A percentile compares a stretch with the other conserved stretches of the same genome.
Evolutionary conservation across 192 early-diverging fungal genomes (phyloP).

Genomic region (Phycomyces blakesleeanus): DNA sequence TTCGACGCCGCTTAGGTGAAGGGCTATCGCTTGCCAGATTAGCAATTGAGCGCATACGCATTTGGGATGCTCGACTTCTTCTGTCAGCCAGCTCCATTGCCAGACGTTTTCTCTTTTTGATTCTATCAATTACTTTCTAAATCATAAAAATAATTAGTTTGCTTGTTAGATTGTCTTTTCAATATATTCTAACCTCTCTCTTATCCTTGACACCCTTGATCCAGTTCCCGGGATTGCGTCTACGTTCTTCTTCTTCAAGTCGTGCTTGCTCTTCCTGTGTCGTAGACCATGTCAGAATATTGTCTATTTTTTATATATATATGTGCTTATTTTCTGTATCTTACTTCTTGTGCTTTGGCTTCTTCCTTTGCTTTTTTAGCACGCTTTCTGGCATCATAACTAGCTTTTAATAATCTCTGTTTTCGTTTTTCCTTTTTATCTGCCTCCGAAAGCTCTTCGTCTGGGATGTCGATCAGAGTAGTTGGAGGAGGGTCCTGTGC

Average conservation of each 20-base stretch:
- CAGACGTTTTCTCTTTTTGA: constrained; percentile 63
- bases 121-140: constrained; percentile 57
- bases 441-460: constrained; percentile 72
- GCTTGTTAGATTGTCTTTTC: not conserved
- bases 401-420: constrained; percentile 74
- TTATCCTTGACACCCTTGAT: constrained; percentile 60
- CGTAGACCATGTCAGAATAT: no score
- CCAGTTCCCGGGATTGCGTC: constrained; percentile 69
- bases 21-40: constrained; percentile 66
- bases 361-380: constrained; percentile 73
- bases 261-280: constrained; percentile 60
- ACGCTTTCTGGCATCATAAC: constrained; percentile 71
- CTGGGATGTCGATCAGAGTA: constrained; percentile 72
- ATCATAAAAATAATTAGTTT: constrained; percentile 2
- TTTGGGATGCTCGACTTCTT: constrained; percentile 79
- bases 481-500: constrained; percentile 64
- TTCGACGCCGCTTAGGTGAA: constrained; percentile 50
- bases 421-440: constrained; percentile 83
- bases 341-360: constrained; percentile 56
- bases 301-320: no score
- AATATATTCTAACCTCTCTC: constrained; percentile 38
- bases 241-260: constrained; percentile 68
- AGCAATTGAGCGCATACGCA: constrained; percentile 84
- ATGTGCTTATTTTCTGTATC: no score
- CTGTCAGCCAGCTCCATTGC: constrained; percentile 83